phyloP scores from a whole-genome alignment of 1,284 basidiomycete species.

The Hymenochaete sp. region DNA sequence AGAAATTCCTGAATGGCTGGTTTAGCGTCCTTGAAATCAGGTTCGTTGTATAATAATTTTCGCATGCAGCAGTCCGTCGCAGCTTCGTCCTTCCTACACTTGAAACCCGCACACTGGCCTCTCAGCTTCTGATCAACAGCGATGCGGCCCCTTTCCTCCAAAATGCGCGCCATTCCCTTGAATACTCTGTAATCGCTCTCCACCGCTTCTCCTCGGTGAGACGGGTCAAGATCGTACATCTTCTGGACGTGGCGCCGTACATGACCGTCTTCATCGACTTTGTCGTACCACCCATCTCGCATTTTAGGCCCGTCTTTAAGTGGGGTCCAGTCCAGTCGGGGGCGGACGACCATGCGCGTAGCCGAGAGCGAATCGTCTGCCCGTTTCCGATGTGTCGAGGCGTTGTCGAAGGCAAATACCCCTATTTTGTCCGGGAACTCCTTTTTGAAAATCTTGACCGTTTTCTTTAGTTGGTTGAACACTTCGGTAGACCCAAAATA shows the following conservation, averaged over 20 bases:
- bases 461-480: conserved; percentile 16
- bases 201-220: neutral
- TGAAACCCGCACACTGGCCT: conserved; percentile 21
- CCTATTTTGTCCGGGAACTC: conserved; percentile 8
- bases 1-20: conserved; percentile 22
- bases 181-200: conserved; percentile 11
- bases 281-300: conserved; percentile 20
- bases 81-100: conserved; percentile 17
- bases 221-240: conserved; percentile 20
- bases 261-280: conserved; percentile 21
- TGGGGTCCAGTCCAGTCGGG: too few species aligned
- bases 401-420: conserved; percentile 22
- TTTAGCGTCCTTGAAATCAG: conserved; percentile 24
- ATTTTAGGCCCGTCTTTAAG: conserved; percentile 4
- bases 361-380: conserved; percentile 18
- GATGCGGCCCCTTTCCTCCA: conserved; percentile 22
- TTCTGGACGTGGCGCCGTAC: conserved; percentile 18
- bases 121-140: conserved; percentile 1
- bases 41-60: conserved; percentile 22
- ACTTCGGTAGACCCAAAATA: conserved; percentile 20
- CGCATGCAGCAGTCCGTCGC: conserved; percentile 22
- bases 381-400: conserved; percentile 18
- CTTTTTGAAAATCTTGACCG: conserved; percentile 20
- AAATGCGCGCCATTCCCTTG: conserved; percentile 24
- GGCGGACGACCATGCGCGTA: conserved; percentile 22